Conservation (phyloP, 352 stramenopile species). For the Phytophthora nicotianae region DNA sequence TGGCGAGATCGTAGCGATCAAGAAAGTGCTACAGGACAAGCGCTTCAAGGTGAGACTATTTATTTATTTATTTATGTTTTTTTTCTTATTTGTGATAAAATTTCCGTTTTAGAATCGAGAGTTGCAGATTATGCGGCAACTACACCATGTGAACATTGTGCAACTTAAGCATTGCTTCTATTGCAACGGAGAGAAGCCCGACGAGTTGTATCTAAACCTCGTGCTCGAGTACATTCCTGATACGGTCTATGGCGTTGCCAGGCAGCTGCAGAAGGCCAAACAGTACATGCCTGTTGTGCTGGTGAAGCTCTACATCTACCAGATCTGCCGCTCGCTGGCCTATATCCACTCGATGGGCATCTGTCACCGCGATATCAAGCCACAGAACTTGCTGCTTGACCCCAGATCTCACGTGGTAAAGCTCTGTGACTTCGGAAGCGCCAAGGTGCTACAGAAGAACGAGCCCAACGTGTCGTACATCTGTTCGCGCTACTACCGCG, state of each 20-base stretch:
- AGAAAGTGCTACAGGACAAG: slow-evolving; percentile 99
- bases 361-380: slow-evolving; percentile 99
- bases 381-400: slow-evolving; percentile 99
- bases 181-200: slow-evolving; percentile 94
- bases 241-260: slow-evolving; percentile 97
- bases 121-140: slow-evolving; percentile 99
- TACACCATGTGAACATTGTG: slow-evolving; percentile 99
- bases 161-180: slow-evolving; percentile 99
- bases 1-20: slow-evolving; percentile 99
- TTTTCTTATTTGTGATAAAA: slow-evolving; percentile 10
- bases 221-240: slow-evolving; percentile 99
- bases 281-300: slow-evolving; percentile 96
- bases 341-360: slow-evolving; percentile 99
- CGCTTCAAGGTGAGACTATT: slow-evolving; percentile 93
- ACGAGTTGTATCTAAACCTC: slow-evolving; percentile 99
- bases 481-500: slow-evolving; percentile 99
- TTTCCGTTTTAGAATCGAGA: slow-evolving; percentile 92
- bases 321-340: slow-evolving; percentile 96
- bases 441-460: slow-evolving; percentile 95
- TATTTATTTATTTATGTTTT: slow-evolving; percentile 7
- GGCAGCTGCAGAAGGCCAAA: slow-evolving; percentile 97
- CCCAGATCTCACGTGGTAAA: slow-evolving; percentile 97
- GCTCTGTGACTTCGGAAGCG: slow-evolving; percentile 99
- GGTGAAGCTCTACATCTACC: slow-evolving; percentile 99
- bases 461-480: slow-evolving; percentile 99